Evolutionary conservation across 495 filamentous ascomycete species (phyloP), one percentile per base, ranked within the genome.

Genomic region (Penicillium antarcticum): DNA sequence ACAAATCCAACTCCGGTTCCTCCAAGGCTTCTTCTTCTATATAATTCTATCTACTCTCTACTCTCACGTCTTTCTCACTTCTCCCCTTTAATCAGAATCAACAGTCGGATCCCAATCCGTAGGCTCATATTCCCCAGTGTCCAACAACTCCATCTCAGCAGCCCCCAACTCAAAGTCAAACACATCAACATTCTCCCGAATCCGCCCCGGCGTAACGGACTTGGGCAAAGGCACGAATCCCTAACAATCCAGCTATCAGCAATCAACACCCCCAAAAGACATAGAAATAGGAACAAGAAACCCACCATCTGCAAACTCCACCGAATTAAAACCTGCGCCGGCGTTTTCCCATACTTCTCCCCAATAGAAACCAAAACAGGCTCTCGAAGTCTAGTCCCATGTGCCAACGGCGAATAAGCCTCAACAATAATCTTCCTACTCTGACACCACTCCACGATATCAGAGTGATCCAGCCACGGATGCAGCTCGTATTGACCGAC

Each of bases 401-500:
- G 79, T 4, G 89, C 85, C 39, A 96, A 69, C 7, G 90, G 91
- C 34, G 80, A 84, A 58, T 95, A 95, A 2, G 90, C 91, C 71
- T 95, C 77, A 14, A 92, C 69, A 9, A 89, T 68, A 8, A 95
- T 80, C 2, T 82, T 80, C 8, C 87, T 73, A 52, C 80, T 74
- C 51, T 78, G 64, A 50, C 84, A 85, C 87, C 92, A 95, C 52
- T 84, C 75, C 10, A 82, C 81, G 32, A 97, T 90, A 59, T 92
- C 88, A 2, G 74, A 73, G 11, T 88, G 78, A 19, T 84, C 77
- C 10, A 86, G 78, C 88, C 89, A 96, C 0, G 92, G 91, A 57
- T 97, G 92, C 14, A 96, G 63, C 67, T 96, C 92, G 56, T 87
- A 88, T 66, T 95, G 91, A 9, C 88, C 89, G 3, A 95, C 87